Evolutionary conservation across 352 stramenopile species (phyloP).

Genomic region (Globisporangium ultimum): DNA sequence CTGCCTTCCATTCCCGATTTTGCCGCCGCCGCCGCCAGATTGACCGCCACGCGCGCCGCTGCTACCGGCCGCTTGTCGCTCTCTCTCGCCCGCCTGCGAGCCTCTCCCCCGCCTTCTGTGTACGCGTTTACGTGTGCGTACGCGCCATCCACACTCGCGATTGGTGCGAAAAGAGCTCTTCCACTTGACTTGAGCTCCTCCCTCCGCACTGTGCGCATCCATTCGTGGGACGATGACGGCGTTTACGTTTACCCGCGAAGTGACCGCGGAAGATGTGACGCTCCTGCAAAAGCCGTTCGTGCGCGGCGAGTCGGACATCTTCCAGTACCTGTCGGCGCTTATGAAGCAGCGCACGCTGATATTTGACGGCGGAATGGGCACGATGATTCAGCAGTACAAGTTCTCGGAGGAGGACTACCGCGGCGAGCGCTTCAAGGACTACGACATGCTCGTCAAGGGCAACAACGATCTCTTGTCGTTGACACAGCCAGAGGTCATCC

Average conservation of each 20-base stretch:
- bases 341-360: constrained; percentile 88
- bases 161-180: not conserved
- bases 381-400: constrained; percentile 95
- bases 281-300: constrained; percentile 62
- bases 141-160: not conserved
- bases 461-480: constrained; percentile 98
- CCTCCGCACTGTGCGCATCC: not conserved
- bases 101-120: not conserved
- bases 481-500: constrained; percentile 94
- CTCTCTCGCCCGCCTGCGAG: not conserved
- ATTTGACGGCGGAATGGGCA: constrained; percentile 97
- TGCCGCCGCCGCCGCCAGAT: not conserved
- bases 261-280: constrained; percentile 34
- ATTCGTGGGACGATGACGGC: constrained; percentile 4
- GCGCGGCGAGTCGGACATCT: constrained; percentile 71
- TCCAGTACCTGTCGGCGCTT: constrained; percentile 64
- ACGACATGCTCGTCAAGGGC: constrained; percentile 89
- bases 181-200: not conserved
- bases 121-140: not conserved
- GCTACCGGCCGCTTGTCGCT: constrained; percentile 14
- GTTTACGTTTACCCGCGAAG: constrained; percentile 15
- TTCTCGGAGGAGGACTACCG: constrained; percentile 95
- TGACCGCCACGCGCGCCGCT: constrained; percentile 12
- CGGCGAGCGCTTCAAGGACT: constrained; percentile 93
- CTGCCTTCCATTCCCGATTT: not conserved